Evolutionary conservation across 345 rosid genomes (phyloP).

Genomic region (Linum tenue): DNA sequence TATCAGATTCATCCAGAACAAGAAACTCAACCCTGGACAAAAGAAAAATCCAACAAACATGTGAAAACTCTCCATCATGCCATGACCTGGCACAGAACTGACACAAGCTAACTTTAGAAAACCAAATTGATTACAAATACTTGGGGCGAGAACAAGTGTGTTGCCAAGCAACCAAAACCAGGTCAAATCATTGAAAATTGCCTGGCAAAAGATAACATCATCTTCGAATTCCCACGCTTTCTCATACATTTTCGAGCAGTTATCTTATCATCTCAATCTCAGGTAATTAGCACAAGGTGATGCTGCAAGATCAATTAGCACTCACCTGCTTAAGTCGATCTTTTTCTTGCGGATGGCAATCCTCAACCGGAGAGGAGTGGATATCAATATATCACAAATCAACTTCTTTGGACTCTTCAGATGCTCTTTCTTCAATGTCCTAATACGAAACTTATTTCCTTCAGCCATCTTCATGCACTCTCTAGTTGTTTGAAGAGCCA

Average conservation of each 20-base stretch:
- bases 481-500: slow-evolving; percentile 81
- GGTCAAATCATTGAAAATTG: background rate
- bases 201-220: background rate
- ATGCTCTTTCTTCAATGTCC: slow-evolving; percentile 73
- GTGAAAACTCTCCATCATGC: background rate
- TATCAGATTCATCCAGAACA: slow-evolving; percentile 95
- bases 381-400: slow-evolving; percentile 68
- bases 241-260: background rate
- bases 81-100: background rate
- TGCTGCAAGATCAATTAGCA: slow-evolving; percentile 12
- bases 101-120: background rate
- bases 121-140: background rate
- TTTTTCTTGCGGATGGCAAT: slow-evolving; percentile 58
- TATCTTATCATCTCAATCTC: background rate
- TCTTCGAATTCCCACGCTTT: background rate
- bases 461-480: slow-evolving; percentile 81
- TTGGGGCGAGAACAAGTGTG: background rate
- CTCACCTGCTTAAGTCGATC: slow-evolving; percentile 77
- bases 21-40: slow-evolving; percentile 77
- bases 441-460: slow-evolving; percentile 60
- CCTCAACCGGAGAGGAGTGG: slow-evolving; percentile 72
- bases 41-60: background rate
- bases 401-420: slow-evolving; percentile 50
- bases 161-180: background rate
- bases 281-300: background rate